Evolutionary conservation across 2,329 filamentous ascomycete species (phyloP), one percentile per base, ranked within the genome.

Genomic region (Botrytis hyacinthi): DNA sequence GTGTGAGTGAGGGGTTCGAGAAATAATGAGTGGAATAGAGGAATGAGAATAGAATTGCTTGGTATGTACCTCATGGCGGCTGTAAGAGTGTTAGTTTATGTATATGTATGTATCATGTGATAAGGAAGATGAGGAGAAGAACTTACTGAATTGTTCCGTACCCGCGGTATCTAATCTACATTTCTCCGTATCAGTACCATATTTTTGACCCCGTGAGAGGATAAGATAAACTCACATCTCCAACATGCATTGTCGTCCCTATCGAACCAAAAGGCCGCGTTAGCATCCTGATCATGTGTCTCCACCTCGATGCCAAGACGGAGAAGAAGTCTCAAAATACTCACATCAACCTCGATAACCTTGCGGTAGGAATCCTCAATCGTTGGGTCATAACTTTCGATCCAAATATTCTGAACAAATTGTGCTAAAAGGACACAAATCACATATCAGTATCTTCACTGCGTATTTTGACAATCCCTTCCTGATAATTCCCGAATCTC

Each of bases 401-500:
- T 92, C 89, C 91, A 93, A 40, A 92, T 88, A 83, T 92, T 92
- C 80, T 92, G 91, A 68, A 93, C 91, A 79, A 93, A 93, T 86
- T 93, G 91, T 74, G 91, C 91, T 90, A 51, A 66, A 18, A 29
- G 65, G 48, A 46, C 76, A 67, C 65, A 72, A 73, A 73, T 68
- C 26, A 42, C 22, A 22, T 16, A 42, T 68, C 35, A 68, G 66
- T n/a, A 54, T 57, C 26, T 68, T n/a, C 18, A 32, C 54, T 37
- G 57, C n/a, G 7, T 46, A 66, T 22, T 29, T 37, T 12, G 1
- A 16, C 26, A 54, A 54, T 14, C 48, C 35, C 37, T 54, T 57
- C 51, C 20, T 22, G 14, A n/a, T n/a, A 61, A 32, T 32, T 40
- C 54, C 12, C 20, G 9, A 22, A 46, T 62, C 37, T 60, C 9